Conservation (phyloP, 352 stramenopile species). For the Elongisporangium prolatum region DNA sequence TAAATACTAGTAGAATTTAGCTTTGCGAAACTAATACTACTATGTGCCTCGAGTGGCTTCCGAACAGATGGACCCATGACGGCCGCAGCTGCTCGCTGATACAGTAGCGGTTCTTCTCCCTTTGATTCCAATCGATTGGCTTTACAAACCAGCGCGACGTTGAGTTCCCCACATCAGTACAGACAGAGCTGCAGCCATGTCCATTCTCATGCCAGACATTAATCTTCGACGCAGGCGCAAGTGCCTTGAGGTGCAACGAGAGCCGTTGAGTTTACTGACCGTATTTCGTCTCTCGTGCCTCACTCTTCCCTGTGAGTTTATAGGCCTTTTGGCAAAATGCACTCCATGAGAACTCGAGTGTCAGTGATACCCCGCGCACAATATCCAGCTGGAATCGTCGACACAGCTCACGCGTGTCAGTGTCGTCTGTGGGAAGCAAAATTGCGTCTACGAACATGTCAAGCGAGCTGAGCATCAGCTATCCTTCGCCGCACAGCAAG, state of each 20-base stretch:
- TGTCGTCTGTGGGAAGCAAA: background rate
- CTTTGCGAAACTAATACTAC: background rate
- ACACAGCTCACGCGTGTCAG: background rate
- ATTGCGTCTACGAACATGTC: background rate
- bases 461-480: background rate
- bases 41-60: background rate
- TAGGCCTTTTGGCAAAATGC: background rate
- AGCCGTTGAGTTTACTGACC: background rate
- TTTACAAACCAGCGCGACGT: background rate
- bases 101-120: background rate
- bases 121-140: background rate
- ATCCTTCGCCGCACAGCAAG: background rate
- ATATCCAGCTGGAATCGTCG: background rate
- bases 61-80: background rate
- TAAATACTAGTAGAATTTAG: background rate
- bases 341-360: background rate
- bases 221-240: constrained; percentile 57
- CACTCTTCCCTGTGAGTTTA: background rate
- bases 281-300: background rate
- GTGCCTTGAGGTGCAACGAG: constrained; percentile 37
- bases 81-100: background rate
- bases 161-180: background rate
- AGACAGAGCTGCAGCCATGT: constrained; percentile 23
- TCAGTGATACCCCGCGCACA: background rate
- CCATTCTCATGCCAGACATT: constrained; percentile 64